phyloP scores from a whole-genome alignment of 352 stramenopile species.

The Phytophthora kernoviae region DNA sequence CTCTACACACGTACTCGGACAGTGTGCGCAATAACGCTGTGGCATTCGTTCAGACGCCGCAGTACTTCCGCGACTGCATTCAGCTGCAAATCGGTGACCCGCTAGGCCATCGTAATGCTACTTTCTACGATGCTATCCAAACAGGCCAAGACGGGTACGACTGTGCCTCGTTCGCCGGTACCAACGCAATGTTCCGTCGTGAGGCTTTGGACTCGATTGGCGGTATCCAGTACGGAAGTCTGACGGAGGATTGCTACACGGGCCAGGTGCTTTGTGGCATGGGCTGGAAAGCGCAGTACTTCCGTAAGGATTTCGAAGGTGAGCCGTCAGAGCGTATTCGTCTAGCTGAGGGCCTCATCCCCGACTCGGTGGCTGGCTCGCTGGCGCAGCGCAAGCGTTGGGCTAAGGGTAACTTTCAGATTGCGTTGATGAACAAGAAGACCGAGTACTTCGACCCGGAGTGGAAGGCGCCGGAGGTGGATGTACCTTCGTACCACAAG shows the following conservation, averaged over 20 bases:
- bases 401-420: constrained; percentile 90
- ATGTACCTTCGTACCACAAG: constrained; percentile 66
- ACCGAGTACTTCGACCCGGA: constrained; percentile 79
- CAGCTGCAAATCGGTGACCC: constrained; percentile 85
- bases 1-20: constrained; percentile 81
- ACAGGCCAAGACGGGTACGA: constrained; percentile 88
- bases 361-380: constrained; percentile 72
- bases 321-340: constrained; percentile 78
- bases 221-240: constrained; percentile 86
- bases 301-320: constrained; percentile 88
- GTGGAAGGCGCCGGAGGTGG: constrained; percentile 75
- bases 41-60: constrained; percentile 81
- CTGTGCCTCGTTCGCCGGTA: constrained; percentile 83
- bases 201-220: constrained; percentile 87
- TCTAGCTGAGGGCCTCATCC: constrained; percentile 75
- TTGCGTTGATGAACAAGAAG: constrained; percentile 84
- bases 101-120: constrained; percentile 81
- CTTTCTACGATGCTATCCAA: constrained; percentile 88
- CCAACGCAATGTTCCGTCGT: constrained; percentile 83
- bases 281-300: constrained; percentile 88
- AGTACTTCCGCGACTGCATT: constrained; percentile 88
- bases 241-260: constrained; percentile 89
- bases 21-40: constrained; percentile 78
- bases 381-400: constrained; percentile 82
- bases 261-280: constrained; percentile 76